Conservation (phyloP, 805 yeast genomes). For the Cephaloascus fragrans region DNA sequence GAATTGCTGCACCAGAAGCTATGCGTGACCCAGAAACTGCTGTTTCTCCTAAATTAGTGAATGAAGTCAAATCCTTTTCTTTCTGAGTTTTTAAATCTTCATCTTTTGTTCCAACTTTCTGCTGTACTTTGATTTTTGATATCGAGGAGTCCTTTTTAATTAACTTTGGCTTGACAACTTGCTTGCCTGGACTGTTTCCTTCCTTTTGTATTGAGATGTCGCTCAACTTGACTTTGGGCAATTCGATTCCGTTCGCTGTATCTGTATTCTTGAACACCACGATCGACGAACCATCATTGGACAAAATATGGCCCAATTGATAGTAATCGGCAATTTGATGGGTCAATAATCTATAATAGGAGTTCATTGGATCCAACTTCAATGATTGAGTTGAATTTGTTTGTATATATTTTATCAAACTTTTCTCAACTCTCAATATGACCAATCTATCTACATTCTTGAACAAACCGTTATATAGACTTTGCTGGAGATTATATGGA, state of each 20-base stretch:
- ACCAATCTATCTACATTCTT: constrained; percentile 13
- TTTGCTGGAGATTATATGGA: background rate
- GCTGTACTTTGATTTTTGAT: background rate
- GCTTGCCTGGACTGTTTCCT: background rate
- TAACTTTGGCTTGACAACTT: background rate
- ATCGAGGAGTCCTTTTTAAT: background rate
- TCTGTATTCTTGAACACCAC: constrained; percentile 21
- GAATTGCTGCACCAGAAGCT: background rate
- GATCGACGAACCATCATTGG: constrained; percentile 41
- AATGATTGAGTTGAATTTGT: constrained; percentile 12
- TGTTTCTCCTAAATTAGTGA: background rate
- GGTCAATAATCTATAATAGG: constrained; percentile 56
- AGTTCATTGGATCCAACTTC: constrained; percentile 48
- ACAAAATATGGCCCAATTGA: constrained; percentile 43
- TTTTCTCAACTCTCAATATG: constrained; percentile 12
- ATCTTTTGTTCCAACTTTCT: background rate
- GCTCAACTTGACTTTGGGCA: background rate
- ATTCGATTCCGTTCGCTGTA: background rate
- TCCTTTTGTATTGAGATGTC: background rate
- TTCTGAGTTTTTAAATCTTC: background rate
- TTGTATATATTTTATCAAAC: constrained; percentile 10
- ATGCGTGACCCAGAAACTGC: background rate
- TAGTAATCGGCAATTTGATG: constrained; percentile 68
- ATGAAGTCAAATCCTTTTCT: background rate
- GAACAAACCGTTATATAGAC: constrained; percentile 7